A percentile compares a stretch with the other conserved stretches of the same genome.
These are phyloP conservation scores for Cladosporium sp. DNA, from an alignment of 2,329 filamentous ascomycete genomes.

Conservation along the genomic window DNA sequence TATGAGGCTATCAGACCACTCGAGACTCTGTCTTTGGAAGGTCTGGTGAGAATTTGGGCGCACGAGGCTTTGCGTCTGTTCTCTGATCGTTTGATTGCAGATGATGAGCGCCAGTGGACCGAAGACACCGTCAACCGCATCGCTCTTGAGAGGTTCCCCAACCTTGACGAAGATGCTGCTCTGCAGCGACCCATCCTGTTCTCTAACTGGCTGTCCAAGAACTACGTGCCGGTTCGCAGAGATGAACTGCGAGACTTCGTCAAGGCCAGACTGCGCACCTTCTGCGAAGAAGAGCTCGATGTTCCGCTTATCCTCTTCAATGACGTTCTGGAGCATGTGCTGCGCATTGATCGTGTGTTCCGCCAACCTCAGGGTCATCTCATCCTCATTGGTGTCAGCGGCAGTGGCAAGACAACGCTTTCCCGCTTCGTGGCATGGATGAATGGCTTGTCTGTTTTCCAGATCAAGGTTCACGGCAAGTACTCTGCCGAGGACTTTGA, in stretches of 20 bases:
- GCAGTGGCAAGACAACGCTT: conserved; percentile 96
- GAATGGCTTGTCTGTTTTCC: conserved; percentile 98
- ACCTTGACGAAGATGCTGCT: conserved; percentile 86
- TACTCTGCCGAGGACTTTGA: conserved; percentile 99
- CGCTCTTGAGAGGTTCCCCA: conserved; percentile 89
- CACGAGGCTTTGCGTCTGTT: conserved; percentile 95
- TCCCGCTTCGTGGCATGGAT: conserved; percentile 99
- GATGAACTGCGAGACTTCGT: conserved; percentile 96
- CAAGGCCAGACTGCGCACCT: conserved; percentile 93
- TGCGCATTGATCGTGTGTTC: conserved; percentile 98
- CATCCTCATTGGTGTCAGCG: conserved; percentile 97
- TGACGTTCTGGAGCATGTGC: conserved; percentile 94
- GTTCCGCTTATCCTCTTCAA: conserved; percentile 99
- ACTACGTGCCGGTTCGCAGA: conserved; percentile 94
- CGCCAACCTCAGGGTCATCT: conserved; percentile 96
- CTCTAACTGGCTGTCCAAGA: conserved; percentile 99
- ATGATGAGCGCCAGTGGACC: conserved; percentile 95
- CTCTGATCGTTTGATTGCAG: conserved; percentile 92
- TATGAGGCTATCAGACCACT: conserved; percentile 96
- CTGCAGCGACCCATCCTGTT: conserved; percentile 92
- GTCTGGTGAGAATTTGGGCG: conserved; percentile 94
- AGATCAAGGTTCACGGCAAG: conserved; percentile 99
- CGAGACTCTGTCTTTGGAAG: conserved; percentile 83
- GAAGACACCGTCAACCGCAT: conserved; percentile 83
- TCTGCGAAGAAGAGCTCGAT: conserved; percentile 99